A percentile compares a stretch with the other conserved stretches of the same genome.
phyloP scores from a whole-genome alignment of 78 protist genomes.

The Polysphondylium violaceum region DNA sequence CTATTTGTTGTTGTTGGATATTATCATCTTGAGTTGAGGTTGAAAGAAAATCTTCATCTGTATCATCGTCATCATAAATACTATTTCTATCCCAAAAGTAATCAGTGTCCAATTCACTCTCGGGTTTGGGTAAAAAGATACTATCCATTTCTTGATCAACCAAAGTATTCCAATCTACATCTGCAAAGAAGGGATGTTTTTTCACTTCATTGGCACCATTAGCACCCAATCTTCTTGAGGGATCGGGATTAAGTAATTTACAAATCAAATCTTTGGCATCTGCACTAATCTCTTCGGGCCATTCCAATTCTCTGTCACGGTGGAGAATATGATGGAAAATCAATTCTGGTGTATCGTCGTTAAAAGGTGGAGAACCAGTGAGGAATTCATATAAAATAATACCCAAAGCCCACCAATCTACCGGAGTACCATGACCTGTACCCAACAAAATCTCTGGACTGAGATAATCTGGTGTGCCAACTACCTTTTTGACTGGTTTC shows the following conservation, averaged over 20 bases:
- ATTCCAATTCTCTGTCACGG: conserved; percentile 72
- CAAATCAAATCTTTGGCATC: conserved; percentile 83
- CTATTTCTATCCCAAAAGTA: conserved; percentile 79
- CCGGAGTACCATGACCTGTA: conserved; percentile 88
- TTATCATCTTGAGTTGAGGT: too few species aligned
- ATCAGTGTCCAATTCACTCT: conserved; percentile 71
- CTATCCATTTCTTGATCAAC: conserved; percentile 41
- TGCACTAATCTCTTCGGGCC: conserved; percentile 57
- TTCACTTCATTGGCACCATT: conserved; percentile 79
- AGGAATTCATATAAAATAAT: conserved; percentile 90
- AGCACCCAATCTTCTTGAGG: conserved; percentile 72
- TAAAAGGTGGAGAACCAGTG: conserved; percentile 94
- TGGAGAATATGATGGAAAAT: conserved; percentile 80
- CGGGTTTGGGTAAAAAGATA: conserved; percentile 83
- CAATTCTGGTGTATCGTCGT: conserved; percentile 90
- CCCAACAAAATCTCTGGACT: conserved; percentile 95
- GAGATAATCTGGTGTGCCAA: conserved; percentile 98
- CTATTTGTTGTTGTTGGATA: not conserved
- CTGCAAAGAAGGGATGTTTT: conserved; percentile 82
- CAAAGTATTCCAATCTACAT: conserved; percentile 82
- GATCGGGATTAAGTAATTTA: conserved; percentile 58
- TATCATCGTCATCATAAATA: conserved; percentile 40
- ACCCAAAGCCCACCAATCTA: conserved; percentile 98
- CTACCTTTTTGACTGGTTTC: conserved; percentile 50
- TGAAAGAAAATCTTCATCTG: conserved; percentile 28